Evolutionary conservation across 2,329 filamentous ascomycete species (phyloP).

Genomic region (Aspergillus flavus): DNA sequence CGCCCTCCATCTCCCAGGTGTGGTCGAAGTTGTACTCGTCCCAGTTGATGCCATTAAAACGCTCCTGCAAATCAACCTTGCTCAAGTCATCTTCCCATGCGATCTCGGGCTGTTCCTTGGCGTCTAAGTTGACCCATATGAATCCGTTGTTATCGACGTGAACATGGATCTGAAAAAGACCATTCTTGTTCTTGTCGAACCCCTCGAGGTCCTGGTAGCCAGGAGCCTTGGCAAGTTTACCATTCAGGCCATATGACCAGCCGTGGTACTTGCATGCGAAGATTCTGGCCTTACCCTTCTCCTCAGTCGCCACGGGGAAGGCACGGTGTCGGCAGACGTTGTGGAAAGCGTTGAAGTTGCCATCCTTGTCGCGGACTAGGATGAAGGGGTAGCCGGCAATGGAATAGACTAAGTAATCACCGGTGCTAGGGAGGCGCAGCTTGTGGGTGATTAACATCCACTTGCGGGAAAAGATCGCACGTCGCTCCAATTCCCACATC

Average conservation of each 20-base stretch:
- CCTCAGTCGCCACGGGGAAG: conserved; percentile 57
- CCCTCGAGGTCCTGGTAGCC: conserved; percentile 57
- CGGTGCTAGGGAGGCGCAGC: conserved; percentile 52
- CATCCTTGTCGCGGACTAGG: conserved; percentile 53
- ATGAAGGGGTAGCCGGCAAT: conserved; percentile 61
- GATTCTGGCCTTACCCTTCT: conserved; percentile 53
- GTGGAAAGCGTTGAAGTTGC: conserved; percentile 61
- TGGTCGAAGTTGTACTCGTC: conserved; percentile 61
- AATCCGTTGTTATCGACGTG: conserved; percentile 58
- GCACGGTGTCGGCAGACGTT: conserved; percentile 64
- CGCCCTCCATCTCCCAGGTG: conserved; percentile 58
- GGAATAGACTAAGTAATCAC: conserved; percentile 61
- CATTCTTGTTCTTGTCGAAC: conserved; percentile 59
- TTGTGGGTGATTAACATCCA: conserved; percentile 46
- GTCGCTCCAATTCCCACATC: conserved; percentile 59
- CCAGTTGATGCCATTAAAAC: conserved; percentile 52
- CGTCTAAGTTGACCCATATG: conserved; percentile 62
- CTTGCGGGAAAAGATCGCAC: conserved; percentile 61
- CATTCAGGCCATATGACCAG: conserved; percentile 61
- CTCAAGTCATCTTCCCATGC: conserved; percentile 58
- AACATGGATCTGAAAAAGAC: conserved; percentile 57
- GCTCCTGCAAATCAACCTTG: conserved; percentile 50
- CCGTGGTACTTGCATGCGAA: conserved; percentile 63
- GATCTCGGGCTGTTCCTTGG: conserved; percentile 47
- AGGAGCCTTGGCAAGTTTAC: conserved; percentile 61